Evolutionary conservation across 768 basidiomycete species (phyloP).

Genomic region (Auricularia sp.): DNA sequence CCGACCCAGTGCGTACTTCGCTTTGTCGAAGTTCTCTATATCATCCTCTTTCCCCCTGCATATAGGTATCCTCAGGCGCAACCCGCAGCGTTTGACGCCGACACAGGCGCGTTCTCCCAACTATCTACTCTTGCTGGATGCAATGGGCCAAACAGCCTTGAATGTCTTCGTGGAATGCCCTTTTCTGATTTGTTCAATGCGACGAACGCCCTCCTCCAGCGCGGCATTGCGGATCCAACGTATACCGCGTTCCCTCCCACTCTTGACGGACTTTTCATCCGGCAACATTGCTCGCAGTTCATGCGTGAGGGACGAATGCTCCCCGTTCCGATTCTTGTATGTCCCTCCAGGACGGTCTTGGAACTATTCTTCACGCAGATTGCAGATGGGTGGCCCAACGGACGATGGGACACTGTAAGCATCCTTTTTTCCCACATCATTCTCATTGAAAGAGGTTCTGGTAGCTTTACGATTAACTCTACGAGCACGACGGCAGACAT

Average conservation of each 20-base stretch:
- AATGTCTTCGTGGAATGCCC: conserved; percentile 23
- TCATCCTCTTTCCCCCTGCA: conserved; percentile 23
- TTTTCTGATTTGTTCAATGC: conserved; percentile 19
- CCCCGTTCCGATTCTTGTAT: neutral
- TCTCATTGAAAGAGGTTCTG: conserved; percentile 10
- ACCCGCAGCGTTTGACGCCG: too few relatives aligned
- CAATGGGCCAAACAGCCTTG: conserved; percentile 19
- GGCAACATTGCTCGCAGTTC: neutral
- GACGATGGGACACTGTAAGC: conserved; percentile 14
- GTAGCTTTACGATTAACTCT: conserved; percentile 19
- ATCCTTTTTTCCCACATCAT: conserved; percentile 30
- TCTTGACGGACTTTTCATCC: neutral
- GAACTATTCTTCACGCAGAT: neutral
- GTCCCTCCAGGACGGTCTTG: neutral
- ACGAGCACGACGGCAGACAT: conserved; percentile 19
- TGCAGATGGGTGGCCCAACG: conserved; percentile 7
- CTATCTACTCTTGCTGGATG: too few relatives aligned
- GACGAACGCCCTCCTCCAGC: neutral
- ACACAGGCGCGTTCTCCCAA: too few relatives aligned
- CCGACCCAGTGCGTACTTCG: conserved; percentile 16
- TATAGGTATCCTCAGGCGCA: too few relatives aligned
- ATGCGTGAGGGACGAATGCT: neutral
- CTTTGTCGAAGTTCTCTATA: neutral
- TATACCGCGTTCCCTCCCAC: neutral
- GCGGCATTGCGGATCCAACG: neutral